Evolutionary conservation across 495 filamentous ascomycete genomes (phyloP), one percentile per base, ranked within the genome.

Genomic region (Xylaria acuta): DNA sequence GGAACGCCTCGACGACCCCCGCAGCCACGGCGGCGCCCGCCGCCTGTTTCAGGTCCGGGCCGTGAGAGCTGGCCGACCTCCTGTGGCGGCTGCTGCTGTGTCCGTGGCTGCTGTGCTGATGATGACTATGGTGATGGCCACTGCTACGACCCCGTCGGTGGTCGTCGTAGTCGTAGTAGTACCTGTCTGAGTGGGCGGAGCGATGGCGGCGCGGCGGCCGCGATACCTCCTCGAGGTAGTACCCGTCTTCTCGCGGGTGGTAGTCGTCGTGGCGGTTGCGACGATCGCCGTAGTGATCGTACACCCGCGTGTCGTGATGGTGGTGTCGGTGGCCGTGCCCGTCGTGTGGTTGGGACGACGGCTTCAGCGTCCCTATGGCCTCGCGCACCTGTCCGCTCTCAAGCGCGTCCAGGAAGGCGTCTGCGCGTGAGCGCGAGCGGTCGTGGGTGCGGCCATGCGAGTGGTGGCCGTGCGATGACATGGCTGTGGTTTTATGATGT

Each of bases 1-100:
- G 64, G 36, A 58, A 73, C n/a, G 72, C 72, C 59, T 73, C 72
- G 20, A 73, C 36, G n/a, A 47, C 65, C 0, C 72, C 72, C 6
- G 72, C 72, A 20, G 72, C 59, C 0, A 69, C 47, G 25, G 72
- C 72, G 1, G 66, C 72, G 22, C 59, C 65, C 3, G 72, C 72
- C 7, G 59, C 72, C n/a, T 73, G 66, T 20, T 60, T 69, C 18
- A 64, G 14, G 38, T 65, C 47, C 22, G 66, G 20, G 27, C 72
- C 59, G 45, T 53, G 69, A 8, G 38, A 51, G 41, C 64, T 68
- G 9, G 66, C 43, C 14, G 66, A 34, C 38, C 56, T 56, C 18
- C 38, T 53, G 32, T 54, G 27, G 18, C 12, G 25, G 58, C 25
- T 56, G 9, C 14, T n/a, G n/a, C n/a, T n/a, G n/a, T n/a, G 32